phyloP scores from a whole-genome alignment of 306 rosid genomes.

The Rosa chinensis region DNA sequence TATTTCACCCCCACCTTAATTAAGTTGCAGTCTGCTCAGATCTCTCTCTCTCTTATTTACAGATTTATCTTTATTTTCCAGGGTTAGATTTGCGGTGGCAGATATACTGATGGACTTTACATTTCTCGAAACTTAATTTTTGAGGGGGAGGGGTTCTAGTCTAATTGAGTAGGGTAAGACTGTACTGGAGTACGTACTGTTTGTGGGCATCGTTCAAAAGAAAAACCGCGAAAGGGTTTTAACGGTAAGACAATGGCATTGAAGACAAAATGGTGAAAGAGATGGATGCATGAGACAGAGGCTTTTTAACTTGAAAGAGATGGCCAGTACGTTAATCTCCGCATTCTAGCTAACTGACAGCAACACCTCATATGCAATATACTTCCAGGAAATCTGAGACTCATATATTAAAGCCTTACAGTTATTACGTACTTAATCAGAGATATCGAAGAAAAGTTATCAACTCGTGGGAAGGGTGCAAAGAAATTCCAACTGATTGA shows the following conservation, averaged over 20 bases:
- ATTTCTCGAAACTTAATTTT: constrained; percentile 6
- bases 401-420: not conserved
- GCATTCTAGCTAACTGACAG: constrained; percentile 21
- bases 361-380: constrained; percentile 30
- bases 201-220: constrained; percentile 22
- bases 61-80: constrained; percentile 13
- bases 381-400: not conserved
- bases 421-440: not conserved
- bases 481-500: not conserved
- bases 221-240: constrained; percentile 14
- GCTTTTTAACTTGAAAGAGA: constrained; percentile 8
- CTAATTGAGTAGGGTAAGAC: not conserved
- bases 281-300: constrained; percentile 40
- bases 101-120: not conserved
- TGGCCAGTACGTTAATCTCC: constrained; percentile 10
- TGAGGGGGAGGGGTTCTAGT: not conserved
- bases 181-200: not conserved
- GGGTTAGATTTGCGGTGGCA: constrained; percentile 3
- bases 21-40: constrained; percentile 42
- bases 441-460: not conserved
- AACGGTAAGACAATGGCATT: constrained; percentile 19
- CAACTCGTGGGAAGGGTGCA: not conserved
- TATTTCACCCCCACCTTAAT: constrained; percentile 41
- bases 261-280: constrained; percentile 45
- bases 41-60: not conserved